Percentiles rank a stretch among this genome's conserved stretches.
Evolutionary conservation across 345 rosid species (phyloP).

Genomic region (Cardamine chenopodiifolia): DNA sequence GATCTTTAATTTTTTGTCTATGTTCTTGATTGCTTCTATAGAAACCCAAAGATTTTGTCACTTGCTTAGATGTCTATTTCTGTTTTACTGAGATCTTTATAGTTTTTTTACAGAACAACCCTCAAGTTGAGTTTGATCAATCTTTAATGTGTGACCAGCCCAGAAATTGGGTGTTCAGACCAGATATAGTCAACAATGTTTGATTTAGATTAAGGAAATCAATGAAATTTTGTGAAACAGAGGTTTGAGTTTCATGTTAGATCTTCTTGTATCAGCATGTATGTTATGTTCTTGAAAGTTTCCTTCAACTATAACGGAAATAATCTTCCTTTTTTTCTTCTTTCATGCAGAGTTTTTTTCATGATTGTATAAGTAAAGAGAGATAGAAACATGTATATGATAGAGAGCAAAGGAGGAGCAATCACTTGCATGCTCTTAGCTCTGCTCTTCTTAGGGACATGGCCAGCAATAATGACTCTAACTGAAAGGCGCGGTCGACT

Average conservation of each 20-base stretch:
- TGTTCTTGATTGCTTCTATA: slow-evolving; percentile 4
- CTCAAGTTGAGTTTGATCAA: not conserved
- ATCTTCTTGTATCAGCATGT: slow-evolving; percentile 8
- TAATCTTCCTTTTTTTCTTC: not conserved
- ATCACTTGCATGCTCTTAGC: slow-evolving; percentile 77
- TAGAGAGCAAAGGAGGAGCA: slow-evolving; percentile 92
- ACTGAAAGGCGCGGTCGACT: slow-evolving; percentile 85
- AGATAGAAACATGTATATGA: slow-evolving; percentile 57
- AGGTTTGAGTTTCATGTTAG: slow-evolving; percentile 6
- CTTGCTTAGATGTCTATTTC: not conserved
- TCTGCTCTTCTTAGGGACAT: slow-evolving; percentile 80
- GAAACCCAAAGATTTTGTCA: not conserved
- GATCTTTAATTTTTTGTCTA: slow-evolving; percentile 3
- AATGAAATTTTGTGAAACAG: slow-evolving; percentile 5
- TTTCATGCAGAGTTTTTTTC: not conserved
- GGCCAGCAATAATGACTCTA: slow-evolving; percentile 85
- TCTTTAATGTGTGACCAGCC: not conserved
- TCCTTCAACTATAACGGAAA: not conserved
- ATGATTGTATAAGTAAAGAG: not conserved
- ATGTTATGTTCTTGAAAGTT: slow-evolving; percentile 14
- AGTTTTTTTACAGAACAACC: not conserved
- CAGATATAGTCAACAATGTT: not conserved
- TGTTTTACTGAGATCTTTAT: not conserved
- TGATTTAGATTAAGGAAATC: not conserved
- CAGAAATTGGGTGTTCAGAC: not conserved